Base-by-base conservation (phyloP, 345 rosid species). In the Corchorus olitorius region DNA sequence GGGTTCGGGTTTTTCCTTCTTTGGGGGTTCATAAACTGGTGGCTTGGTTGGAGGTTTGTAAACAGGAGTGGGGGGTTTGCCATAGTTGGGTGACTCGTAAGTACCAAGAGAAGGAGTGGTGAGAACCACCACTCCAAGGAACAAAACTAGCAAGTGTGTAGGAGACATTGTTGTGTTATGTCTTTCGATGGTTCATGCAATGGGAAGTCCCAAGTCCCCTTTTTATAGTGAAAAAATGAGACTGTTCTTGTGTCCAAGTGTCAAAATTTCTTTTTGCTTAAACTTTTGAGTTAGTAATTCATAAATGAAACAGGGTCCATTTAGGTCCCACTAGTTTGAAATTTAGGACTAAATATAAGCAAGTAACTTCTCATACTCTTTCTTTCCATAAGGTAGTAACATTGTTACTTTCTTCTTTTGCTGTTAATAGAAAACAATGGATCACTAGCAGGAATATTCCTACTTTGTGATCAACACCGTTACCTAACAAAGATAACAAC, bases 81-180 rank as follows among this genome's bases (percentile, higher is more conserved):
- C 65, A 20, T 72, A 39, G 37, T 41, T 43, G 54, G 75, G 65
- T 11, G 52, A 27, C 19, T 64, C 59, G 54, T 60, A 5, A 39
- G 41, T 12, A 37, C 76, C 78, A 11, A 79, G 48, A 41, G 82
- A 61, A 20, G 80, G 73, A 70, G 85, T 68, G 43, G 82, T 20
- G 37, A 76, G 54, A 63, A 64, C 80, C 72, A 73, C 78, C 16
- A 75, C 75, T 35, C 78, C 83, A 11, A 83, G 65, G 52, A 86
- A 52, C 70, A 81, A 50, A 14, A 73, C n/a, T 45, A 80, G 58
- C 65, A 75, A 75, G 74, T 72, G 27, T 16, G 63, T 17, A 17
- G 61, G 65, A 63, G 79, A 70, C 88, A 81, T 83, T 41, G 39
- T 74, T n/a, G 13, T 35, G 22, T 15, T 63, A 1, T 33, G 43